phyloP scores from a whole-genome alignment of 306 rosid genomes.

The Begonia loranthoides region DNA sequence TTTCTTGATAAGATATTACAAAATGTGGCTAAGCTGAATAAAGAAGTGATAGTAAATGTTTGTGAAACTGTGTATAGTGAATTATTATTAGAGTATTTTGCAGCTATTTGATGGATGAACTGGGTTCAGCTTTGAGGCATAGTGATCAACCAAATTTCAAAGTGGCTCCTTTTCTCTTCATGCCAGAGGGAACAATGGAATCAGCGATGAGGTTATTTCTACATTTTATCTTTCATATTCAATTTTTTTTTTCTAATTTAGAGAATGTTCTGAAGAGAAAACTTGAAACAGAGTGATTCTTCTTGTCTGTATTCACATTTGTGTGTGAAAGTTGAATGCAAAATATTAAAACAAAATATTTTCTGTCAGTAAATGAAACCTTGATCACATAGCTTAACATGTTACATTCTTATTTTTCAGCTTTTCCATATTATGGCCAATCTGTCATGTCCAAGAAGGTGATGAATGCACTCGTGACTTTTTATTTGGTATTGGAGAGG shows the following conservation, averaged over 20 bases:
- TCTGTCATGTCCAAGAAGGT: conserved; percentile 42
- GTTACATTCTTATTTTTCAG: conserved; percentile 32
- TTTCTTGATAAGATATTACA: no score
- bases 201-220: conserved; percentile 74
- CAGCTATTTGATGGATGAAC: conserved; percentile 93
- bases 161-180: conserved; percentile 82
- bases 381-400: neutral
- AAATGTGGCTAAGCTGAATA: no score
- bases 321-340: no score
- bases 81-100: conserved; percentile 12
- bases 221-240: conserved; percentile 1
- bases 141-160: conserved; percentile 88
- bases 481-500: conserved; percentile 84
- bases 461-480: conserved; percentile 82
- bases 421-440: conserved; percentile 77
- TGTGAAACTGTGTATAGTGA: neutral
- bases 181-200: conserved; percentile 73
- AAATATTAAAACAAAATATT: no score
- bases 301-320: no score
- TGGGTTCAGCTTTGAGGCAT: conserved; percentile 84
- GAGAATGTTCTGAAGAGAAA: conserved; percentile 2
- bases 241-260: conserved; percentile 10
- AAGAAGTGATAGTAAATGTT: neutral
- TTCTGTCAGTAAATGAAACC: no score
- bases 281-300: no score